A percentile compares a stretch with the other conserved stretches of the same genome.
Conservation (phyloP, 352 stramenopile species). For the Pythium folliculosum region DNA sequence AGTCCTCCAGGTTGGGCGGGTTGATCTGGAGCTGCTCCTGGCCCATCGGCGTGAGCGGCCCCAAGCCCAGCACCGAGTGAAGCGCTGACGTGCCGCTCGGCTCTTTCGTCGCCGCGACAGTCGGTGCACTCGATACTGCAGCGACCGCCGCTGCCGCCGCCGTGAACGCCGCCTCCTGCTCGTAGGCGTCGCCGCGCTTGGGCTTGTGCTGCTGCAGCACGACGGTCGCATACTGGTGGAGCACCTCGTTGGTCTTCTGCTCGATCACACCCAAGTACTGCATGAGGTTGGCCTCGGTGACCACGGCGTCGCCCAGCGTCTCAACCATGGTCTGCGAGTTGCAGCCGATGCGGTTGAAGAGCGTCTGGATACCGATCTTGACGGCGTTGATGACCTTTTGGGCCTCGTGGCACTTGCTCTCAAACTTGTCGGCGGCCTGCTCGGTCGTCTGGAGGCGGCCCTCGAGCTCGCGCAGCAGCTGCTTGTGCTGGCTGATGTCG, state of each 20-base stretch:
- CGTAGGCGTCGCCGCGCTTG: conserved; percentile 37
- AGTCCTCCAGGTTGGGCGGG: conserved; percentile 93
- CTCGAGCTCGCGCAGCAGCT: conserved; percentile 89
- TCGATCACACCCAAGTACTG: conserved; percentile 95
- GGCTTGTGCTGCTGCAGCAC: conserved; percentile 40
- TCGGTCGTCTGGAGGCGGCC: conserved; percentile 74
- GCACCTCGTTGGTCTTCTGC: conserved; percentile 92
- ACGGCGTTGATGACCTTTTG: conserved; percentile 90
- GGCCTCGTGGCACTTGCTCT: conserved; percentile 87
- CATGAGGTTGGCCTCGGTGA: conserved; percentile 96
- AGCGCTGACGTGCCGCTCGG: conserved; percentile 27
- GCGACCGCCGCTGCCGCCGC: conserved; percentile 21
- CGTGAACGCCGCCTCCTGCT: conserved; percentile 46
- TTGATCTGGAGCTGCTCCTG: conserved; percentile 92
- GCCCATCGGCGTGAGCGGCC: conserved; percentile 88
- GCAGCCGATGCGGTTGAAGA: conserved; percentile 86
- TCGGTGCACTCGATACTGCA: conserved; percentile 24
- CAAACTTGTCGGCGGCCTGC: conserved; percentile 87
- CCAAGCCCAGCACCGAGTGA: conserved; percentile 79
- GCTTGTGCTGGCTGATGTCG: conserved; percentile 89
- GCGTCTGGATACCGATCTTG: conserved; percentile 77
- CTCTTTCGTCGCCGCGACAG: neutral
- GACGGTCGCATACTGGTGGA: conserved; percentile 83
- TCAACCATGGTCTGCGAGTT: conserved; percentile 82
- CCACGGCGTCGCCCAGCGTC: conserved; percentile 79